These are phyloP conservation scores for Pleurotus tuoliensis DNA, from an alignment of 768 basidiomycete species.

Conservation along the genomic window DNA sequence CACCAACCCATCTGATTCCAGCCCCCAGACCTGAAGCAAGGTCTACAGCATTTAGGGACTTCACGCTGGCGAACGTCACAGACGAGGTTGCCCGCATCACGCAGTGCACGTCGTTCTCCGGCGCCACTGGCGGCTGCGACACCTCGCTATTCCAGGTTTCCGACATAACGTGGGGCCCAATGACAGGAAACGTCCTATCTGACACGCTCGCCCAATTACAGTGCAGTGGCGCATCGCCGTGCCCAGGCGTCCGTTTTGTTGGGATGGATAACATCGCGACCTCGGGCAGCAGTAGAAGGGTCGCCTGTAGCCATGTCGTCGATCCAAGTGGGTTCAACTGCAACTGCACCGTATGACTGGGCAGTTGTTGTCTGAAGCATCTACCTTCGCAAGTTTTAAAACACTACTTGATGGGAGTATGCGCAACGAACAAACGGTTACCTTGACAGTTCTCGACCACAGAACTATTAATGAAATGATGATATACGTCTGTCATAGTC, in stretches of 20 bases:
- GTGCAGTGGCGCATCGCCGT: constrained; percentile 30
- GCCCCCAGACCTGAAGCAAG: background rate
- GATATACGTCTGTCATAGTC: too few relatives aligned
- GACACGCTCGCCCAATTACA: constrained; percentile 21
- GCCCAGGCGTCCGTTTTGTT: constrained; percentile 18
- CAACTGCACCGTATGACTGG: constrained; percentile 15
- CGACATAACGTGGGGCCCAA: constrained; percentile 26
- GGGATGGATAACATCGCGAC: constrained; percentile 18
- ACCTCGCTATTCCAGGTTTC: constrained; percentile 30
- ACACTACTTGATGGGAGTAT: too few relatives aligned
- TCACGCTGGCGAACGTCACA: constrained; percentile 19
- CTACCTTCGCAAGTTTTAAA: too few relatives aligned
- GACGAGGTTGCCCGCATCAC: constrained; percentile 18
- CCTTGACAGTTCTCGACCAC: too few relatives aligned
- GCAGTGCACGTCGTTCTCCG: constrained; percentile 29
- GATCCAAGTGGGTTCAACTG: constrained; percentile 23
- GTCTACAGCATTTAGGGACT: constrained; percentile 20
- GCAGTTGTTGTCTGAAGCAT: too few relatives aligned
- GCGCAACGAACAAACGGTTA: too few relatives aligned
- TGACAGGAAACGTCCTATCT: constrained; percentile 19
- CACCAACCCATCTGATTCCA: background rate
- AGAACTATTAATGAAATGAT: too few relatives aligned
- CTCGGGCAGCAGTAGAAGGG: constrained; percentile 10
- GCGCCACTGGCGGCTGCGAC: constrained; percentile 28
- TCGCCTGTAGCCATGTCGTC: constrained; percentile 18